These are phyloP conservation scores for Barnettozyma hawaiiensis DNA, from an alignment of 1,139 yeast genomes.

Conservation along the genomic window DNA sequence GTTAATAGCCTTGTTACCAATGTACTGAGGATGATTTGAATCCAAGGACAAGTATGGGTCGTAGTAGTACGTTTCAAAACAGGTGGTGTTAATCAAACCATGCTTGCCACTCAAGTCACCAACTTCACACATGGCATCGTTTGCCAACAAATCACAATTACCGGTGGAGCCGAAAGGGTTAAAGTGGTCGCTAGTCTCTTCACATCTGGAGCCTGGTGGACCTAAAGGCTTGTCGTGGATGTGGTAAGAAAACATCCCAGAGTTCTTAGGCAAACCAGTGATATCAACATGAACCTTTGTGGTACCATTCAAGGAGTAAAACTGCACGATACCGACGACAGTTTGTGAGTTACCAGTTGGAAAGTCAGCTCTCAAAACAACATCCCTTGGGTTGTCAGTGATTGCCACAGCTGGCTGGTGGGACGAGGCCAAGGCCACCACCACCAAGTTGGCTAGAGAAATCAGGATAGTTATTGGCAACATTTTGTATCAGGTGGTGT, in stretches of 20 bases:
- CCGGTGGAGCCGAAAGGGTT: constrained; percentile 47
- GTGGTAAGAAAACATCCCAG: constrained; percentile 58
- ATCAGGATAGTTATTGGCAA: constrained; percentile 8
- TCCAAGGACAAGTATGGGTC: constrained; percentile 53
- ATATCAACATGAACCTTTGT: constrained; percentile 57
- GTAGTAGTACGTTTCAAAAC: constrained; percentile 45
- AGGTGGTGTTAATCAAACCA: constrained; percentile 51
- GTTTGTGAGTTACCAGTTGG: constrained; percentile 39
- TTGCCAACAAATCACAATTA: constrained; percentile 39
- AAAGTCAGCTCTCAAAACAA: constrained; percentile 53
- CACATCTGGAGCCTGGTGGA: constrained; percentile 44
- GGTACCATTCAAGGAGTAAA: constrained; percentile 41
- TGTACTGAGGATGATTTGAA: constrained; percentile 40
- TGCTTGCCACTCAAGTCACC: constrained; percentile 65
- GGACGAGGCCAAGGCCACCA: constrained; percentile 10
- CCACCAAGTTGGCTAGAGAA: constrained; percentile 11
- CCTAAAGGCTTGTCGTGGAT: constrained; percentile 44
- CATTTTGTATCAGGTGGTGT: constrained; percentile 9
- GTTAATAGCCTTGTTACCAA: constrained; percentile 48
- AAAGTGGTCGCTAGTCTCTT: constrained; percentile 44
- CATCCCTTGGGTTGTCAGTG: constrained; percentile 40
- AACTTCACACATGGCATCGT: constrained; percentile 50
- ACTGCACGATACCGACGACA: constrained; percentile 44
- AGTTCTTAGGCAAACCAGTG: constrained; percentile 48
- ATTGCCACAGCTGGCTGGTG: constrained; percentile 31